Base-by-base conservation (phyloP, 2,329 filamentous ascomycete species). In the Fonsecaea erecta region DNA sequence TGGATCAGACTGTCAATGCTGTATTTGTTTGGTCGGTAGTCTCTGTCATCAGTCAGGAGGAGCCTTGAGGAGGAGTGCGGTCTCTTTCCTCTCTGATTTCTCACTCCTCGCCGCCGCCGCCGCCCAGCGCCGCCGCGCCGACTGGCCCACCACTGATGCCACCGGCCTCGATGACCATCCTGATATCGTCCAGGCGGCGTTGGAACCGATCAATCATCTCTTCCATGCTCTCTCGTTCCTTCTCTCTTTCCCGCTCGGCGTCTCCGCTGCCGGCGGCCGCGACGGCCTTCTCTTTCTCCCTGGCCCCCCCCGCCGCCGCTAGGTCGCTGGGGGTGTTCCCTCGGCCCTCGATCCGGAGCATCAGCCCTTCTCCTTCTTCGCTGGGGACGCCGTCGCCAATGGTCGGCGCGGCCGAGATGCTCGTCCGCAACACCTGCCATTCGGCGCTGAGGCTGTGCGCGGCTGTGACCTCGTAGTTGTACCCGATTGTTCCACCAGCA, bases 371-470 rank as follows among this genome's bases (percentile, higher is more conserved):
- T 30, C 75, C 75, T 75, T 37, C 55, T 7, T 35, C n/a, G 7
- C n/a, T 43, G 9, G 32, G 30, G 86, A 90, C 2, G 84, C 90
- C 2, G 84, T 81, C 82, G 51, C 86, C 85, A 74, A 87, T 90
- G 1, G 85, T 89, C 1, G 89, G 89, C 16, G 89, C 88, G 9
- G 81, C 80, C 7, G 80, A 78, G 9, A 90, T 77, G 9, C 78
- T 77, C 0, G 84, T 83, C 16, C 79, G 77, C 35, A 86, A 78
- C 14, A 89, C 82, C 72, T 90, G 87, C 88, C 94, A 98, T 56
- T 89, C 85, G 0, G 88, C 80, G 8, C 87, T 90, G 12, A 97
- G 79, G 67, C 89, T 93, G 48, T 90, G 87, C 1, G 91, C 90
- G 63, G 86, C 87, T 0, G 85, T 80, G 0, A 98, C 85, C 1